phyloP scores from a whole-genome alignment of 208 protist genomes.

The Trypanosoma grayi region DNA sequence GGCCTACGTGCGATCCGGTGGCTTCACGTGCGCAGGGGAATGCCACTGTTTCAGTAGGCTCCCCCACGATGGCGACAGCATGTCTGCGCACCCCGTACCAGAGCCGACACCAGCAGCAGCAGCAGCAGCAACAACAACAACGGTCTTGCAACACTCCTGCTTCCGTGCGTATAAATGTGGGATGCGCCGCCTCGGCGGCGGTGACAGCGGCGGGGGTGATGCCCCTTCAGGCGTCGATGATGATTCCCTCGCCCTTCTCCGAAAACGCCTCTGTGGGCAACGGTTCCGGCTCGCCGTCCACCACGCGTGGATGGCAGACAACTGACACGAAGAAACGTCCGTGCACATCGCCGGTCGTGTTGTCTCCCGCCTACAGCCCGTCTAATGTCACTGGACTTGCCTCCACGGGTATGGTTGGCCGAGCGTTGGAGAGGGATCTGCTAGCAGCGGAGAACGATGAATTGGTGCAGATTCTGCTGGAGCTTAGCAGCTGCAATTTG shows the following conservation, averaged over 20 bases:
- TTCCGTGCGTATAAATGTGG: neutral
- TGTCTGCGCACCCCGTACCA: neutral
- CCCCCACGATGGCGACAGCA: neutral
- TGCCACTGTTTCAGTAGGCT: neutral
- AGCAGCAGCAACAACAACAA: neutral
- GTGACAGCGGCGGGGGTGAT: neutral
- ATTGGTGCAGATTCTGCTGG: conserved; percentile 67
- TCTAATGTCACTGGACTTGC: neutral
- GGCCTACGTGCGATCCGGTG: neutral
- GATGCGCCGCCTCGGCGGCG: neutral
- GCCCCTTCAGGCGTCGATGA: neutral
- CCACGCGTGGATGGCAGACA: conserved; percentile 16
- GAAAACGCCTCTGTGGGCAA: conserved; percentile 12
- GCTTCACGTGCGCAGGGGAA: neutral
- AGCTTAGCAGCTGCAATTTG: conserved; percentile 58
- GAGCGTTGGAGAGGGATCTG: conserved; percentile 57
- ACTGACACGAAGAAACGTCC: conserved; percentile 4
- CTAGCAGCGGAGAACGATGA: conserved; percentile 52
- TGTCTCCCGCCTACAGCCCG: neutral
- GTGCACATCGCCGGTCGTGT: neutral
- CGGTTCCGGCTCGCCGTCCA: neutral
- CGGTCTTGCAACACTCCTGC: neutral
- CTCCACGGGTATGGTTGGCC: conserved; percentile 6
- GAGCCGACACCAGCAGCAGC: neutral
- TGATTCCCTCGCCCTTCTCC: conserved; percentile 11